phyloP scores from a whole-genome alignment of 345 rosid genomes.

The Camelina hispida region DNA sequence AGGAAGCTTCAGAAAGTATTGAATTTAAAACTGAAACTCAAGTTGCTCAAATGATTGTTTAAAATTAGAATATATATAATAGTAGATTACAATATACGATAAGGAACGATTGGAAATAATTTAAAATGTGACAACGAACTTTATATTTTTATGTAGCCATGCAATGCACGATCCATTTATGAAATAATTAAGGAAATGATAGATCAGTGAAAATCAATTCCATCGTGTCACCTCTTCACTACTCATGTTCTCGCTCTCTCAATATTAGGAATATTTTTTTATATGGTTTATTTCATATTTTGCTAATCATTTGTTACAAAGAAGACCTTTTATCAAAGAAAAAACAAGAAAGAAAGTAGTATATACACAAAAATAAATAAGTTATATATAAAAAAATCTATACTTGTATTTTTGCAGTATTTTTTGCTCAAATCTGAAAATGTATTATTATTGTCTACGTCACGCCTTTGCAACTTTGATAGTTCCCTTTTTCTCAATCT shows the following conservation, averaged over 20 bases:
- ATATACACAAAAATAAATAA: no score
- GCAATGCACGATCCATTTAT: conserved; percentile 21
- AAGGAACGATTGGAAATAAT: neutral
- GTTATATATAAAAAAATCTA: no score
- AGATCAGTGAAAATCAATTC: neutral
- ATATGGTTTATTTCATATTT: no score
- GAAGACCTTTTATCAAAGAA: no score
- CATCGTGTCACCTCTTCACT: conserved; percentile 6
- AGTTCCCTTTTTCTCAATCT: neutral
- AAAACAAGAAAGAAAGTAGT: no score
- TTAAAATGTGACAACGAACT: conserved; percentile 10
- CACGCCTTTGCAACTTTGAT: neutral
- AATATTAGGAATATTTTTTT: neutral
- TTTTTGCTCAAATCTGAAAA: no score
- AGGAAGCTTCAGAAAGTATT: neutral
- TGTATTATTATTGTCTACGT: neutral
- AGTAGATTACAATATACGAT: neutral
- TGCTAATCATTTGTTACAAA: no score
- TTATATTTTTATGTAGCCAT: neutral
- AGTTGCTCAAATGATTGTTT: neutral
- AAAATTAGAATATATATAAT: neutral
- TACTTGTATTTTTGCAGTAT: no score
- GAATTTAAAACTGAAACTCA: neutral
- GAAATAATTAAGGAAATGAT: neutral
- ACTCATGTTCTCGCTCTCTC: conserved; percentile 2